Conservation (phyloP, 2,329 filamentous ascomycete species). For the Ophioceras dolichostomum region DNA sequence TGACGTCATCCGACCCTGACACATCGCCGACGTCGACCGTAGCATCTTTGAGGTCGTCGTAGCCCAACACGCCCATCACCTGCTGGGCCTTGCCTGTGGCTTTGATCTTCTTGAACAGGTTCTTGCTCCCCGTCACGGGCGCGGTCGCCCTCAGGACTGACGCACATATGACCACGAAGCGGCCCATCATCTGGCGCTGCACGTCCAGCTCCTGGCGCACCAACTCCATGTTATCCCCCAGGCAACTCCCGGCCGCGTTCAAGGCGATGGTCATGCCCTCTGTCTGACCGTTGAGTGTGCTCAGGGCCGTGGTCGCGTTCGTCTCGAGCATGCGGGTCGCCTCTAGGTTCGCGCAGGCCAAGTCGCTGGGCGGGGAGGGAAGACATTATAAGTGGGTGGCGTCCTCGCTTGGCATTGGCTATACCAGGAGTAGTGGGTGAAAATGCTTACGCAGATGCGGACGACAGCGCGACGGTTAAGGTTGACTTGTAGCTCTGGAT, state of each 20-base stretch:
- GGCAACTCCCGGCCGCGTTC: not conserved
- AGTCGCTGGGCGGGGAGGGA: not conserved
- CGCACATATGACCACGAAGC: not conserved
- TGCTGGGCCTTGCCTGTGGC: not conserved
- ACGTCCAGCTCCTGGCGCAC: not conserved
- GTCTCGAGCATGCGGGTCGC: not conserved
- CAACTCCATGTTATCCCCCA: not conserved
- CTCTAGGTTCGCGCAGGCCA: not conserved
- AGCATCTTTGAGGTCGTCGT: no score
- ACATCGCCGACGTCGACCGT: no score
- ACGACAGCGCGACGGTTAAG: not conserved
- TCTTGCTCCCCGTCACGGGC: not conserved
- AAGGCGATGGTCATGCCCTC: not conserved
- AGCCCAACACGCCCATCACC: not conserved
- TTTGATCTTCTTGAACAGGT: not conserved
- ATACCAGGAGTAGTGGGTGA: not conserved
- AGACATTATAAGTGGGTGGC: not conserved
- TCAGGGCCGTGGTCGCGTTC: not conserved
- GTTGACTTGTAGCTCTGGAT: not conserved
- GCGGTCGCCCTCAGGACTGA: not conserved
- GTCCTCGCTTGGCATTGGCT: not conserved
- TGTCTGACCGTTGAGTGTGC: not conserved
- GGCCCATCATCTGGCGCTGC: not conserved
- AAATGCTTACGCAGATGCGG: not conserved
- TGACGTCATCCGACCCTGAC: no score